phyloP scores from a whole-genome alignment of 768 basidiomycete species.

The Imleria badia region DNA sequence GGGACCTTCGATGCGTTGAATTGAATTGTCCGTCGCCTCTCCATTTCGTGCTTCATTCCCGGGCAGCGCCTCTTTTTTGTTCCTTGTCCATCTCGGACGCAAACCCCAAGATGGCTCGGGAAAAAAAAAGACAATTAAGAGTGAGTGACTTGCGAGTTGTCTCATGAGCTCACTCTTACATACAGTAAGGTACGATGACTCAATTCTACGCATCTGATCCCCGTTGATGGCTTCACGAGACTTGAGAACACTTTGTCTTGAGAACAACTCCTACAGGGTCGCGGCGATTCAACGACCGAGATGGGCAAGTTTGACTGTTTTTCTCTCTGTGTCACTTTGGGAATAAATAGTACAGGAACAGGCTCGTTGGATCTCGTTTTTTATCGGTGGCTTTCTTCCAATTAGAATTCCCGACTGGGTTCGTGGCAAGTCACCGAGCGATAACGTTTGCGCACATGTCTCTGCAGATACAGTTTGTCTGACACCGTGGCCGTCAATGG shows the following conservation, averaged over 20 bases:
- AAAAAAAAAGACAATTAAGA: background rate
- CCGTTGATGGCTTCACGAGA: constrained; percentile 18
- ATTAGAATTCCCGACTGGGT: background rate
- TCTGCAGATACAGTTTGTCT: background rate
- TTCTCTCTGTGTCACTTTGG: background rate
- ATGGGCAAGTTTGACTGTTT: background rate
- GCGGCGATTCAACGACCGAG: background rate
- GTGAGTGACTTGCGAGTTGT: background rate
- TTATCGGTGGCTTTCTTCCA: background rate
- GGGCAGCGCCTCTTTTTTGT: background rate
- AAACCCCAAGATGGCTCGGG: background rate
- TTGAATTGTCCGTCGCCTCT: background rate
- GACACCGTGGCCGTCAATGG: too few relatives aligned
- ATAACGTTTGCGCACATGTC: background rate
- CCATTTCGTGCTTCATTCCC: constrained; percentile 13
- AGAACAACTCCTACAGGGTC: background rate
- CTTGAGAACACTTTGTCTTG: background rate
- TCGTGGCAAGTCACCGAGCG: background rate
- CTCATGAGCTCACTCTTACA: constrained; percentile 8
- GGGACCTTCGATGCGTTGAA: background rate
- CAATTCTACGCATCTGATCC: constrained; percentile 19
- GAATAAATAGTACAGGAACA: background rate
- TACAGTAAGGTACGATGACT: constrained; percentile 13
- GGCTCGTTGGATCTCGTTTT: background rate
- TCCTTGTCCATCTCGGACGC: background rate